phyloP scores from a whole-genome alignment of 108 stramenopile species.

The Nitzschia palea region DNA sequence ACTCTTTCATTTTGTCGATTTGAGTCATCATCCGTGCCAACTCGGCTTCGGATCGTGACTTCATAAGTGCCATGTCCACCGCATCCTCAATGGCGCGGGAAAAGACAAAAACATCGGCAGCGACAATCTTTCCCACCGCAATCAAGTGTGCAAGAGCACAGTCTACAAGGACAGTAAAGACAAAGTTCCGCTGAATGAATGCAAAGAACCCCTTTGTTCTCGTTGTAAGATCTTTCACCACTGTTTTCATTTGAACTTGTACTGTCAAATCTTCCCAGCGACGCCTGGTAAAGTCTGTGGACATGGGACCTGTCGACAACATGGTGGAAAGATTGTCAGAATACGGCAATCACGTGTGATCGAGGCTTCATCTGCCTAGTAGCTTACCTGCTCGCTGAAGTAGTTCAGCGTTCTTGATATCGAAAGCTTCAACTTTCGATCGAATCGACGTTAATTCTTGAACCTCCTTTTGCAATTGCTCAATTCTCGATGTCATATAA shows the following conservation, averaged over 20 bases:
- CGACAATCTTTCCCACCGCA: conserved; percentile 65
- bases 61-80: conserved; percentile 78
- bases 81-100: conserved; percentile 86
- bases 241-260: conserved; percentile 63
- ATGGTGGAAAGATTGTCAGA: background rate
- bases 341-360: background rate
- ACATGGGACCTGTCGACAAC: conserved; percentile 33
- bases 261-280: conserved; percentile 81
- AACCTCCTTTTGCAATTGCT: conserved; percentile 69
- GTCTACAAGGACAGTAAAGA: conserved; percentile 83
- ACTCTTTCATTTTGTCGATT: conserved; percentile 65
- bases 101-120: conserved; percentile 86
- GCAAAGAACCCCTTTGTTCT: conserved; percentile 73
- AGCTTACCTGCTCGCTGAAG: conserved; percentile 61
- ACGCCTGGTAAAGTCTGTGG: conserved; percentile 67
- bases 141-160: conserved; percentile 82
- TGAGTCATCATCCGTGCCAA: conserved; percentile 81
- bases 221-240: conserved; percentile 51
- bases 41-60: conserved; percentile 80
- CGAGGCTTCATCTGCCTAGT: background rate
- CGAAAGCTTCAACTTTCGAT: conserved; percentile 84
- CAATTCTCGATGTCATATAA: conserved; percentile 68
- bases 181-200: conserved; percentile 81
- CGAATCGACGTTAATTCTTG: conserved; percentile 55
- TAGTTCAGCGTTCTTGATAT: conserved; percentile 87